These are phyloP conservation scores for Colletotrichum liaoningense DNA, from an alignment of 2,329 filamentous ascomycete genomes.

Conservation along the genomic window DNA sequence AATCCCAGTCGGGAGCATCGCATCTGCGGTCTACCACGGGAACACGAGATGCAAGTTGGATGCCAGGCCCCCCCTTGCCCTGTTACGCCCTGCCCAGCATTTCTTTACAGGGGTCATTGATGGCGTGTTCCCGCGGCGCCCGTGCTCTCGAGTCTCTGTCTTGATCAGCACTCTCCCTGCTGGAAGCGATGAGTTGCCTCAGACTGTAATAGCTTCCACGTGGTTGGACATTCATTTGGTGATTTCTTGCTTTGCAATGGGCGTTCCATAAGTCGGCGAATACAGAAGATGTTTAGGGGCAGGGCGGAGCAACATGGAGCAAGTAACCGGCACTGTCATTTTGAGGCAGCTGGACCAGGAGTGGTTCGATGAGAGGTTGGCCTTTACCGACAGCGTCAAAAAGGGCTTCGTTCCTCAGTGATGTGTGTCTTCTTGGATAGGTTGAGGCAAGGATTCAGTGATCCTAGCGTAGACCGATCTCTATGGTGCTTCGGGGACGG, in stretches of 20 bases:
- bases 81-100: neutral
- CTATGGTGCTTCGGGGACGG: neutral
- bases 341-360: neutral
- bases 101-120: neutral
- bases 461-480: too few relatives aligned
- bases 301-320: neutral
- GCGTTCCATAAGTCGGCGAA: neutral
- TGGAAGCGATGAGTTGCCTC: neutral
- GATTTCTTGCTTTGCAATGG: neutral
- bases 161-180: neutral
- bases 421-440: neutral
- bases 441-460: too few relatives aligned
- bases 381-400: neutral
- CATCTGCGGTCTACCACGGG: neutral
- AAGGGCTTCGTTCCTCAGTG: neutral
- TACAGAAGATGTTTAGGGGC: neutral
- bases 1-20: neutral
- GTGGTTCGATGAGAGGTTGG: neutral
- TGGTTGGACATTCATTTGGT: neutral
- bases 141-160: neutral
- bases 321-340: neutral
- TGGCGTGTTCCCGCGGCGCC: neutral
- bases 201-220: neutral
- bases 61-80: neutral
- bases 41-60: constrained; percentile 2